A percentile compares a stretch with the other conserved stretches of the same genome.
Conservation (phyloP, 2,329 filamentous ascomycete genomes). For the Sporothrix mexicana region DNA sequence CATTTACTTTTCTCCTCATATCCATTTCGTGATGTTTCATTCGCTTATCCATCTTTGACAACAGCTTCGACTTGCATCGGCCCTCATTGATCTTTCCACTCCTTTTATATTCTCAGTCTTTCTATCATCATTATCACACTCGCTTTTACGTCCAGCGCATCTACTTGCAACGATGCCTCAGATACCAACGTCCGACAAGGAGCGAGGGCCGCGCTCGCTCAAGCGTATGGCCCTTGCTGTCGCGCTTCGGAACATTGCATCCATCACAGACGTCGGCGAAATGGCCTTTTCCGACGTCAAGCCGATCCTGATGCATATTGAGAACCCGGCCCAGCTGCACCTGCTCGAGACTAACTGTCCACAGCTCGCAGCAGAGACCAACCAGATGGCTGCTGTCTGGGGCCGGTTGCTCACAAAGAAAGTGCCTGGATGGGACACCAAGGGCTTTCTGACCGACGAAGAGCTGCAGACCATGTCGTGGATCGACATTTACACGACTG, state of each 20-base stretch:
- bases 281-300: slow-evolving; percentile 70
- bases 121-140: background rate
- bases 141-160: background rate
- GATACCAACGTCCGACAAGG: slow-evolving; percentile 28
- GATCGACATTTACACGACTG: slow-evolving; percentile 71
- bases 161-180: slow-evolving; percentile 12
- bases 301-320: slow-evolving; percentile 72
- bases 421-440: slow-evolving; percentile 69
- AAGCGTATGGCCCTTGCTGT: slow-evolving; percentile 57
- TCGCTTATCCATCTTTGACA: background rate
- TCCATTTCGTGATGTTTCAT: no score
- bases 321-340: slow-evolving; percentile 75
- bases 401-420: slow-evolving; percentile 76
- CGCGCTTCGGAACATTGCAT: slow-evolving; percentile 59
- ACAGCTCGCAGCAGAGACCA: slow-evolving; percentile 71
- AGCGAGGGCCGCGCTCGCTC: slow-evolving; percentile 49
- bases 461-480: slow-evolving; percentile 64
- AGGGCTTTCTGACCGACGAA: slow-evolving; percentile 67
- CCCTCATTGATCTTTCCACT: background rate
- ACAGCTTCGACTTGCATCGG: background rate
- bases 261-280: slow-evolving; percentile 72
- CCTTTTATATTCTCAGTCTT: background rate
- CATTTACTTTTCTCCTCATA: background rate
- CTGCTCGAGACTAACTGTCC: slow-evolving; percentile 76
- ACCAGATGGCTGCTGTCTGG: slow-evolving; percentile 77